A percentile compares a stretch with the other conserved stretches of the same genome.
These are phyloP conservation scores for Umbellularia californica DNA, from an alignment of 164 flowering plant species.

Conservation along the genomic window DNA sequence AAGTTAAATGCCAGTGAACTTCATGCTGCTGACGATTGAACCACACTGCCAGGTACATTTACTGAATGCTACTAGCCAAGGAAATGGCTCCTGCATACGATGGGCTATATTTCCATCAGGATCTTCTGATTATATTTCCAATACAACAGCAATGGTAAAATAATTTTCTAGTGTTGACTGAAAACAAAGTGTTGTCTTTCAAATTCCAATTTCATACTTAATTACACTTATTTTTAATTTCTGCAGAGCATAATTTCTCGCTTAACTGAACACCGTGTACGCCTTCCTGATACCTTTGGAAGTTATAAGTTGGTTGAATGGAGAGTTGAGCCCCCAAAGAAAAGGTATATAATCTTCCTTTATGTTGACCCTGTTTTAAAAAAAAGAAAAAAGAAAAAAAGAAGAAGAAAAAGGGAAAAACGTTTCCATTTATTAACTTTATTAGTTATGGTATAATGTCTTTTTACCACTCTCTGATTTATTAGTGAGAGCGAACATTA, in stretches of 20 bases:
- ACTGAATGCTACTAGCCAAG: conserved; percentile 44
- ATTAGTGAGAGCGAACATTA: too few relatives aligned
- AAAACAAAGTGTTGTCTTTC: neutral
- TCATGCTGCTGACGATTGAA: neutral
- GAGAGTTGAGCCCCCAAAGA: conserved; percentile 46
- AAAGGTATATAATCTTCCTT: conserved; percentile 27
- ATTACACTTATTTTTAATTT: conserved; percentile 3
- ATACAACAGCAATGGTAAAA: conserved; percentile 58
- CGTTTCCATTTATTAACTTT: too few relatives aligned
- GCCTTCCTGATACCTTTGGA: conserved; percentile 62
- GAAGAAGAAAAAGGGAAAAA: too few relatives aligned
- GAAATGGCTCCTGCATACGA: conserved; percentile 45
- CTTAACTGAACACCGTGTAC: conserved; percentile 50
- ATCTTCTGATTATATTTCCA: conserved; percentile 45
- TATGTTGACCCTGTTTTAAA: neutral
- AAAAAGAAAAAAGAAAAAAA: too few relatives aligned
- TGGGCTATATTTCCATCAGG: conserved; percentile 62
- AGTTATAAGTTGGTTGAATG: conserved; percentile 54
- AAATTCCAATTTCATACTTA: conserved; percentile 1
- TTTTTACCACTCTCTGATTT: neutral
- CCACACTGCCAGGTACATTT: conserved; percentile 57
- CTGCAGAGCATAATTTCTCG: conserved; percentile 56
- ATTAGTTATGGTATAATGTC: too few relatives aligned
- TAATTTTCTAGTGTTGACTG: conserved; percentile 2
- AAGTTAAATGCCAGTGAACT: neutral